Conservation (phyloP, 2,329 filamentous ascomycete species). For the Chaetomium strumarium region DNA sequence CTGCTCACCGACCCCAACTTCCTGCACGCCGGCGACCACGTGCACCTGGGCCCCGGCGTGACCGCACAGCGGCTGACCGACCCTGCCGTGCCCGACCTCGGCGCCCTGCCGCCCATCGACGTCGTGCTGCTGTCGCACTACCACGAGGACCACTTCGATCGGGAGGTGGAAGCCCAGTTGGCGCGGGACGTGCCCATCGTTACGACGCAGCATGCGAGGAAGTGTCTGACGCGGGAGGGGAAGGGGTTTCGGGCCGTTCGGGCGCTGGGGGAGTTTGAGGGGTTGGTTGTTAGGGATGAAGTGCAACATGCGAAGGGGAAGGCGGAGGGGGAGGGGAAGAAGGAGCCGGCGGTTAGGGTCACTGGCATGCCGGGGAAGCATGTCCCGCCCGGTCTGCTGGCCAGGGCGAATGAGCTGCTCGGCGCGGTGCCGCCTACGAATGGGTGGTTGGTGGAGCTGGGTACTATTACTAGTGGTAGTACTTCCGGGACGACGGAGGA, state of each 20-base stretch:
- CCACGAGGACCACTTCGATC: constrained; percentile 47
- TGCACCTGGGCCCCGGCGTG: constrained; percentile 60
- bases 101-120: constrained; percentile 54
- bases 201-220: constrained; percentile 55
- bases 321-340: background rate
- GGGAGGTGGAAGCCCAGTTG: constrained; percentile 34
- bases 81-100: constrained; percentile 50
- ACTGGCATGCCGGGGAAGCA: constrained; percentile 62
- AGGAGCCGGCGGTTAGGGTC: constrained; percentile 43
- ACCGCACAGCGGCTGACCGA: constrained; percentile 49
- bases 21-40: constrained; percentile 41
- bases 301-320: background rate
- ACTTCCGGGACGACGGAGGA: constrained; percentile 28
- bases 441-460: constrained; percentile 61
- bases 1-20: constrained; percentile 59
- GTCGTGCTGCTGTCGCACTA: constrained; percentile 58
- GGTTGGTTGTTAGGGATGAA: background rate
- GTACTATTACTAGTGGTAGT: no score
- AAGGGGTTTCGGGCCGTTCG: background rate
- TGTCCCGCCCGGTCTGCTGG: constrained; percentile 39
- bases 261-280: background rate
- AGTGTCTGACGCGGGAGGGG: constrained; percentile 36
- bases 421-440: constrained; percentile 55
- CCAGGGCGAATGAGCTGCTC: constrained; percentile 35
- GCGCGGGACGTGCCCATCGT: constrained; percentile 53